phyloP scores from a whole-genome alignment of 2,329 filamentous ascomycete species.

The Verticillium isaacii region DNA sequence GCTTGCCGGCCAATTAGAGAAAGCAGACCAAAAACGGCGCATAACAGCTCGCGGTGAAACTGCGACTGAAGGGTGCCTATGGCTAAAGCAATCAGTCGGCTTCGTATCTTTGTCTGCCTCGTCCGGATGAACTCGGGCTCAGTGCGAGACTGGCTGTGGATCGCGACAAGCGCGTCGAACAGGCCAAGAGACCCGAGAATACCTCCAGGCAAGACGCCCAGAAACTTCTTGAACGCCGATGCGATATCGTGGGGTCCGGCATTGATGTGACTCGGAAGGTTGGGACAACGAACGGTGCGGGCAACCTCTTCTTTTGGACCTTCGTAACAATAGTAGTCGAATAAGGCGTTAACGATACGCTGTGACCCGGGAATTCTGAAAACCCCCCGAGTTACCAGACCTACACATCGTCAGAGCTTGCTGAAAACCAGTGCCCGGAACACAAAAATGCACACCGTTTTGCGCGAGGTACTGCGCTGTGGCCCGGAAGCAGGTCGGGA shows the following conservation, averaged over 20 bases:
- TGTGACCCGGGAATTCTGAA: conserved; percentile 60
- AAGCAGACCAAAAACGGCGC: conserved; percentile 61
- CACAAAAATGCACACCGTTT: conserved; percentile 38
- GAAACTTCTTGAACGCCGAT: conserved; percentile 61
- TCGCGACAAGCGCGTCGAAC: conserved; percentile 58
- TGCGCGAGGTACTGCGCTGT: conserved; percentile 61
- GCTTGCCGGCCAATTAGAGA: conserved; percentile 55
- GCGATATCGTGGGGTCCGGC: conserved; percentile 61
- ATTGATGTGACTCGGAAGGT: conserved; percentile 55
- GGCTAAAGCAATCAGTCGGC: conserved; percentile 60
- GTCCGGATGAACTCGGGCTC: conserved; percentile 47
- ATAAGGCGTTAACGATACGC: conserved; percentile 51
- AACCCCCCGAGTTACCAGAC: conserved; percentile 48
- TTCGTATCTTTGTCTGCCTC: conserved; percentile 52
- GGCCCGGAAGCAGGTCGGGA: conserved; percentile 64
- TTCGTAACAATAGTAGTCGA: conserved; percentile 56
- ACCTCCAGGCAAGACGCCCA: conserved; percentile 59
- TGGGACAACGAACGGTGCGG: conserved; percentile 54
- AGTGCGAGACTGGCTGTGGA: conserved; percentile 50
- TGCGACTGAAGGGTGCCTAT: conserved; percentile 55
- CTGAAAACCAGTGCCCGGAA: too few species aligned
- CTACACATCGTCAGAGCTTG: conserved; percentile 15
- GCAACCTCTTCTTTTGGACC: conserved; percentile 45
- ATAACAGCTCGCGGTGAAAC: conserved; percentile 59
- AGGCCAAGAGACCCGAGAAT: conserved; percentile 58